Conservation (phyloP, 176 grass and related monocot genomes). For the Carex scoparia region DNA sequence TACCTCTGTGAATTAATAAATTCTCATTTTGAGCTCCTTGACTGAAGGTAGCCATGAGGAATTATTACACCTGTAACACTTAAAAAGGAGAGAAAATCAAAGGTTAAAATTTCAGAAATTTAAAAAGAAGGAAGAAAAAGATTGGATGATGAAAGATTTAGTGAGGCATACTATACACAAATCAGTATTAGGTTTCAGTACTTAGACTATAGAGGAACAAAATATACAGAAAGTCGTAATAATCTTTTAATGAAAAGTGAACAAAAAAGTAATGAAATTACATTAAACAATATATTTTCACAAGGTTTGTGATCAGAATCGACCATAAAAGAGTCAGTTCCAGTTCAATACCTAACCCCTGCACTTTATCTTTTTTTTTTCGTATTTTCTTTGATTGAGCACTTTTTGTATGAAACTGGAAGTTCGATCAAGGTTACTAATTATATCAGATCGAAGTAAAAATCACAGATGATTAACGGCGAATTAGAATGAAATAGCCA, state of each 20-base stretch:
- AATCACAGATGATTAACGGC: not conserved
- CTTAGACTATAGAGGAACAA: no score
- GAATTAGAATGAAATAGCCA: not conserved
- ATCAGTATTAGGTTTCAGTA: not conserved
- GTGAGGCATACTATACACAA: not conserved
- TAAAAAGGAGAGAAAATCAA: not conserved
- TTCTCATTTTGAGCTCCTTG: slow-evolving; percentile 20
- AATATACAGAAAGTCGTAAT: not conserved
- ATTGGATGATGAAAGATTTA: not conserved
- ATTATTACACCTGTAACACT: not conserved
- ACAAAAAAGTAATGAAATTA: not conserved
- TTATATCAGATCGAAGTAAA: not conserved
- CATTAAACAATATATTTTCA: not conserved
- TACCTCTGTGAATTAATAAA: slow-evolving; percentile 23
- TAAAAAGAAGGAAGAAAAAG: not conserved
- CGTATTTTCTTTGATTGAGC: not conserved
- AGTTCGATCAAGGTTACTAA: not conserved
- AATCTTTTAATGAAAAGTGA: not conserved
- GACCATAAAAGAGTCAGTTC: not conserved
- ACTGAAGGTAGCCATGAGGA: slow-evolving; percentile 11
- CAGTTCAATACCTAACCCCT: not conserved
- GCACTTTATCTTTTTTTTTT: not conserved
- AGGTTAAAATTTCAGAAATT: not conserved
- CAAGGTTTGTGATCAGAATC: not conserved
- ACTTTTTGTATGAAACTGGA: not conserved